phyloP scores from a whole-genome alignment of 2,329 filamentous ascomycete species.

The Aspergillus amoenus region DNA sequence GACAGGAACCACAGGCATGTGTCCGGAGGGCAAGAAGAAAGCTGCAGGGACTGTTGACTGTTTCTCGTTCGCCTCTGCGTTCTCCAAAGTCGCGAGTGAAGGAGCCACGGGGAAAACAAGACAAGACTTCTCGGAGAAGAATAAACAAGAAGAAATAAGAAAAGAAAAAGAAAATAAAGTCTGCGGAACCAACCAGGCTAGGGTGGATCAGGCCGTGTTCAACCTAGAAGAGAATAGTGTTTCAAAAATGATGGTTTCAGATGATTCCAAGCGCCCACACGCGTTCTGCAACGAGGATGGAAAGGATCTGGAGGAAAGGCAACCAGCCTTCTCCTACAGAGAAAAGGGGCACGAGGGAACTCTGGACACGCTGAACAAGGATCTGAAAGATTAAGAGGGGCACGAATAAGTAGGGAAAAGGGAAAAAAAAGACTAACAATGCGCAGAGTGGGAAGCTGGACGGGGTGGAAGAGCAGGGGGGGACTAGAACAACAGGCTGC shows the following conservation, averaged over 20 bases:
- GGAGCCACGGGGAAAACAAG: slow-evolving; percentile 15
- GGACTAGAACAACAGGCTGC: slow-evolving; percentile 19
- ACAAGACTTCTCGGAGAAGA: slow-evolving; percentile 17
- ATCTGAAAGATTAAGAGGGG: slow-evolving; percentile 14
- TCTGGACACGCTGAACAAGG: slow-evolving; percentile 15
- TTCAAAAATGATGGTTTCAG: slow-evolving; percentile 28
- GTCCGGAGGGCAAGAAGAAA: slow-evolving; percentile 24
- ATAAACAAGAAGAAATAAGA: slow-evolving; percentile 19
- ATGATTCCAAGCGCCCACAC: slow-evolving; percentile 22
- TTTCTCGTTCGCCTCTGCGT: slow-evolving; percentile 16
- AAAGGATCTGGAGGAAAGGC: slow-evolving; percentile 14
- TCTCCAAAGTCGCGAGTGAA: slow-evolving; percentile 6
- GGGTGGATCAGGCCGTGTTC: slow-evolving; percentile 19
- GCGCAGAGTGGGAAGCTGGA: slow-evolving; percentile 18
- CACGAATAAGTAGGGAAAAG: slow-evolving; percentile 7
- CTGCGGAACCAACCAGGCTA: slow-evolving; percentile 20
- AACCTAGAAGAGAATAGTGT: slow-evolving; percentile 23
- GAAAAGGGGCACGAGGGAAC: slow-evolving; percentile 14
- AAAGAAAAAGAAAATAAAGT: slow-evolving; percentile 18
- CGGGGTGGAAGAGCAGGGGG: slow-evolving; percentile 16
- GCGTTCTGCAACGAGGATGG: slow-evolving; percentile 13
- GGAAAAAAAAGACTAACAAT: slow-evolving; percentile 14
- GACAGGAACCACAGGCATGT: slow-evolving; percentile 19
- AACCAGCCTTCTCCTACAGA: slow-evolving; percentile 10
- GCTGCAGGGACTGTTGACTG: slow-evolving; percentile 31